Base-by-base conservation (phyloP, 495 filamentous ascomycete genomes). In the Penicillium antarcticum region DNA sequence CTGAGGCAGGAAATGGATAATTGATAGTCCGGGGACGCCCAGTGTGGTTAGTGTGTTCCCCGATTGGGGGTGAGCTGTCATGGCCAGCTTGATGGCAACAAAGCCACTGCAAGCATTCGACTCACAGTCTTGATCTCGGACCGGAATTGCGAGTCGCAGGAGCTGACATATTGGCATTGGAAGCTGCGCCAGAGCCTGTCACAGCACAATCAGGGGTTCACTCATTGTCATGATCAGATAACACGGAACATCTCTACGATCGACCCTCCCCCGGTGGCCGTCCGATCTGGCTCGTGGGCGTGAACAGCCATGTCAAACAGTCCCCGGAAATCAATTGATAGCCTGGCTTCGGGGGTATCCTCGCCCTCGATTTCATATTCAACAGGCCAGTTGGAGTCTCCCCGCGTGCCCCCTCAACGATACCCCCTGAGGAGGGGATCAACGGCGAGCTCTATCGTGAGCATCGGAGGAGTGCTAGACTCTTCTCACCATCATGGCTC, bases 371-470 rank as follows among this genome's bases (percentile, higher is more conserved):
- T 75, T 49, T 73, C 67, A 52, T 83, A 82, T 58, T 79, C 85
- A 19, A 81, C 85, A 41, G 78, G 57, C 18, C 69, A 70, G 48
- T 45, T 72, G 36, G 73, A 77, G 32, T 73, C 72, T 29, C 66
- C 76, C 18, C 71, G 72, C 10, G 69, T 63, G 31, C 69, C 65
- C 55, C 65, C 67, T 50, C 72, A 74, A 35, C 59, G 74, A 53
- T 74, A 72, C 59, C 70, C 72, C 61, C 69, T 75, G 60, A 79
- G 91, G 59, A 76, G 91, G 71, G 88, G 84, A 45, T 97, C 92
- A 16, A 88, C 84, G 4, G 87, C 92, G 29, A 95, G 91, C 77
- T 96, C 92, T 21, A 81, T 92, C 58, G 81, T 81, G 59, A 96
- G 92, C 43, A 80, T 89, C 53, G 86, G 87, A 18, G 86, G 86